Evolutionary conservation across 2,329 filamentous ascomycete genomes (phyloP), one percentile per base, ranked within the genome.

Genomic region (Neodidymelliopsis sp.): DNA sequence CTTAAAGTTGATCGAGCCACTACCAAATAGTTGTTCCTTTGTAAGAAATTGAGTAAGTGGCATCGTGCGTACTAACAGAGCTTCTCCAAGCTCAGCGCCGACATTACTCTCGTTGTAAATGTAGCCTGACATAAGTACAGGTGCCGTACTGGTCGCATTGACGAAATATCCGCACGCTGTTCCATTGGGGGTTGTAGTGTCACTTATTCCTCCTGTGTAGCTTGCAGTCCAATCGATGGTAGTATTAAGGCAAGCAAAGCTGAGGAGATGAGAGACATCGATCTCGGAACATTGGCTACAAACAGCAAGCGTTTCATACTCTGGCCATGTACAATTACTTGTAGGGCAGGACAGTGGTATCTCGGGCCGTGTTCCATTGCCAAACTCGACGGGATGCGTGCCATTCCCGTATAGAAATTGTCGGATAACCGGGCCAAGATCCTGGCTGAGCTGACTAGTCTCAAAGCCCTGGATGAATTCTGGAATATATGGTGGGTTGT

Each of bases 271-370:
- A 0, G 60, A 28, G 0, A 59, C 43, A 0, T 66, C 61, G 0
- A 15, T 36, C 2, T 29, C n/a, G n/a, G 9, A 10, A 11, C 66
- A 71, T 1, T 42, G 1, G 8, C 65, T 70, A 11, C 65, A 71
- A 0, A 71, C 37, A 0, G 25, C 65, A 0, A 71, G 44, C 0
- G 65, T 64, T 0, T 70, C 52, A 23, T 70, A 69, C 0, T 1
- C 6, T 0, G 63, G 60, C 65, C 65, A 71, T 0, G 62, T 63
- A 13, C 67, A 71, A 8, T 69, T 70, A 6, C 60, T 66, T 0
- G 54, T 65, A 0, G 65, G 66, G 11, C 67, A 71, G 0, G 58
- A 59, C 0, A 70, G 23, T 0, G 65, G 63, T 2, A 71, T 59
- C 0, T 68, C 65, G 0, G 63, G 43, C 2, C 65, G 43, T 0